A percentile compares a stretch with the other conserved stretches of the same genome.
Conservation (phyloP, 169 alveolate species). For the Eimeria praecox region DNA sequence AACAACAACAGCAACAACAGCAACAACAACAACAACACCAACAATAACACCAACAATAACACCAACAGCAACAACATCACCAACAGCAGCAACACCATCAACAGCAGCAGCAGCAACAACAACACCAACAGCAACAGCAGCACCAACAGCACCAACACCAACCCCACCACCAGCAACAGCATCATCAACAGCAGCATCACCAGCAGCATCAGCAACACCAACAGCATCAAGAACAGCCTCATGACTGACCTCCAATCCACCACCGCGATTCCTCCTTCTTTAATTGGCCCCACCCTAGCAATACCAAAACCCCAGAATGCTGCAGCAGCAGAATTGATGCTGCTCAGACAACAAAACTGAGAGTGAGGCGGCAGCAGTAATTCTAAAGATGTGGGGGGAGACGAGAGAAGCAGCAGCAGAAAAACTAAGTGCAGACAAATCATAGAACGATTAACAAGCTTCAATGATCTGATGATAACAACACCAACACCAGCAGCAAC, state of each 20-base stretch:
- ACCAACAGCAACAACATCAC: too few relatives aligned
- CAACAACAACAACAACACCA: too few relatives aligned
- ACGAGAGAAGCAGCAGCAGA: constrained; percentile 9
- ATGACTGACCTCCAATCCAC: constrained; percentile 26
- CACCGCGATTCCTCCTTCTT: constrained; percentile 1
- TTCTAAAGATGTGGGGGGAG: constrained; percentile 58
- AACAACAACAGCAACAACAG: too few relatives aligned
- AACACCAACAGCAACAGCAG: background rate
- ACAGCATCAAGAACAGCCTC: background rate
- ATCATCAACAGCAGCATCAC: background rate
- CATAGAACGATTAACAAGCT: constrained; percentile 20
- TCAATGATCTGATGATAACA: constrained; percentile 35
- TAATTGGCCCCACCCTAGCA: constrained; percentile 15
- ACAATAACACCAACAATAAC: too few relatives aligned
- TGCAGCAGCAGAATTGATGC: background rate
- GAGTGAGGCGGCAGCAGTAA: constrained; percentile 45
- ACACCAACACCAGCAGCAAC: background rate
- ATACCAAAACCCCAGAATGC: constrained; percentile 47
- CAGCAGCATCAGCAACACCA: background rate
- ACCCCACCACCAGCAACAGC: background rate
- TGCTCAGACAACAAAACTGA: constrained; percentile 33
- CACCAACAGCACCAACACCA: background rate
- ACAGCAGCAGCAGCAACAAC: background rate
- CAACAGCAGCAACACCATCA: too few relatives aligned
- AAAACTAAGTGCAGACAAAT: background rate